Evolutionary conservation across 2,329 filamentous ascomycete species (phyloP), one percentile per base, ranked within the genome.

Genomic region (Madurella fahalii): DNA sequence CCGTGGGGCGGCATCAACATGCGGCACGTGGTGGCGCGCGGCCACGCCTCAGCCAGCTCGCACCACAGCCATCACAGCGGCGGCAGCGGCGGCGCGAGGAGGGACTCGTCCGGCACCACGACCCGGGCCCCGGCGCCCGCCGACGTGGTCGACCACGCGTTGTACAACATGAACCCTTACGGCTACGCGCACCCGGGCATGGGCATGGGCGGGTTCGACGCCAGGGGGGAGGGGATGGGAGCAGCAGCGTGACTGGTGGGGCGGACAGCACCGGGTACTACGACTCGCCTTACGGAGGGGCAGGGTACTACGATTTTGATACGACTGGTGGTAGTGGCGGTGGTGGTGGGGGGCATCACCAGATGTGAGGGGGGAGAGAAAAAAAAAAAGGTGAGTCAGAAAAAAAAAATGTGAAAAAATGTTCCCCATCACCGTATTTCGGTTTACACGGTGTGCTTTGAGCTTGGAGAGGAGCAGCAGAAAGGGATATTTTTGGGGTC

Each of bases 1-100:
- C 87, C 87, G 0, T 90, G 86, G 87, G 87, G 87, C 37, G 80
- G 85, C 17, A 69, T 89, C 60, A 86, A 79, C 57, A 77, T 90
- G 70, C 77, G 73, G 40, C 76, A 78, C 61, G 72, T 81, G 25
- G 69, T 82, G 0, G 68, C 75, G 8, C 71, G 74, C 48, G 80
- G 80, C 44, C 77, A 80, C 63, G 78, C 59, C 15, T 52, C 56
- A 8, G 58, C 62, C 39, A 61, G 57, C 52, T 16, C 50, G 12
- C 46, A 52, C 17, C 54, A 49, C 49, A 52, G 53, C 47, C 57
- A 56, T 31, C 48, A 59, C 55, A 55, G 50, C 50, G 52, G 49
- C 8, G 31, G 45, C 51, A 56, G 31, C 30, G 39, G 31, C 30
- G 39, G 40, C 42, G 52, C 17, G 47, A 46, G 32, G 47, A 49